Evolutionary conservation across 1,284 basidiomycete genomes (phyloP).

Genomic region (Neolentinus lepideus): DNA sequence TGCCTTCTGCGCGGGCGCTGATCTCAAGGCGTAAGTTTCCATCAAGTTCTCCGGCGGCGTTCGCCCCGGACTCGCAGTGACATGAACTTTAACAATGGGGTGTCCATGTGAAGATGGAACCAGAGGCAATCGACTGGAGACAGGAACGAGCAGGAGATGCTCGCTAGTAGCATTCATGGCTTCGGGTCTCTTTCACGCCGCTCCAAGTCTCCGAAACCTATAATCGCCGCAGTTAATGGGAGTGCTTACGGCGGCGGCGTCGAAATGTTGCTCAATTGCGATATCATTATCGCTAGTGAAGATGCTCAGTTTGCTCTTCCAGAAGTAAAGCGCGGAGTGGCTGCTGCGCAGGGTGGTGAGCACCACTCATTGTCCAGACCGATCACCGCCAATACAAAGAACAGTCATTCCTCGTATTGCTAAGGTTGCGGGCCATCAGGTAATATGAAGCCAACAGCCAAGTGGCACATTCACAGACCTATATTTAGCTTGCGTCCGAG

Average conservation of each 20-base stretch:
- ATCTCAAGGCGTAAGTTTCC: constrained; percentile 57
- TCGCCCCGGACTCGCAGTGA: background rate
- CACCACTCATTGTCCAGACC: constrained; percentile 6
- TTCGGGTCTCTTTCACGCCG: constrained; percentile 75
- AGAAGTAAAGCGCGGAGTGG: constrained; percentile 77
- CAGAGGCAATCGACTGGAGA: constrained; percentile 33
- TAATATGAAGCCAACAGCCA: background rate
- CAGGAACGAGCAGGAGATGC: constrained; percentile 33
- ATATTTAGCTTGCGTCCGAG: constrained; percentile 62
- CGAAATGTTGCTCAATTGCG: constrained; percentile 78
- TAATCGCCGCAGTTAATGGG: constrained; percentile 81
- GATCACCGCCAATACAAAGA: background rate
- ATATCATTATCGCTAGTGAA: constrained; percentile 71
- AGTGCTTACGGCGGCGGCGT: constrained; percentile 76
- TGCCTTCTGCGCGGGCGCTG: constrained; percentile 78
- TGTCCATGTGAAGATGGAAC: constrained; percentile 42
- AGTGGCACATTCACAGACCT: background rate
- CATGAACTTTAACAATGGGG: constrained; percentile 6
- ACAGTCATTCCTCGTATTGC: constrained; percentile 1
- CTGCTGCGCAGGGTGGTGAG: constrained; percentile 69
- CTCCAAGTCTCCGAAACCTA: constrained; percentile 58
- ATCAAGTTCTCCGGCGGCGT: background rate
- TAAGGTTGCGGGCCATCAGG: constrained; percentile 2
- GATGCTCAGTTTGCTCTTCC: constrained; percentile 72
- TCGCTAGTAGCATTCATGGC: constrained; percentile 44